Evolutionary conservation across 106 monocot species (phyloP).

Genomic region (Dioscorea dumetorum): DNA sequence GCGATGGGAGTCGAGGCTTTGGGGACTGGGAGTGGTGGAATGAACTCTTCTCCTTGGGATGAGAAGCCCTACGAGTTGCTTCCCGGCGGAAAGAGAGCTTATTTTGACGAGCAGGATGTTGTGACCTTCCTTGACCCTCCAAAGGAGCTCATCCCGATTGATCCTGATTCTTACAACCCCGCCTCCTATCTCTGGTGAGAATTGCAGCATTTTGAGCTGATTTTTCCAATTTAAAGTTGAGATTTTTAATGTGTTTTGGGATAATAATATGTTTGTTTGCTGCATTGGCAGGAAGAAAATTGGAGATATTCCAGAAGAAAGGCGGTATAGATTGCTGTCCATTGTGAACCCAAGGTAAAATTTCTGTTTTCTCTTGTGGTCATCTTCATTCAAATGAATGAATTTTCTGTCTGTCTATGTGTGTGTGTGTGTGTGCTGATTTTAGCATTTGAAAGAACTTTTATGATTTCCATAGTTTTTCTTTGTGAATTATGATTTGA

Average conservation of each 20-base stretch:
- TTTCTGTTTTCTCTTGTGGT: neutral
- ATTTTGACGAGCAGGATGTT: conserved; percentile 73
- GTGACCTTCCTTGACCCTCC: conserved; percentile 61
- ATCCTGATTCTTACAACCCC: conserved; percentile 61
- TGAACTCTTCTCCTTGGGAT: conserved; percentile 47
- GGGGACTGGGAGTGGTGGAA: neutral
- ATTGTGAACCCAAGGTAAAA: conserved; percentile 38
- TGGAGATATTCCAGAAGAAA: conserved; percentile 79
- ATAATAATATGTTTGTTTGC: neutral
- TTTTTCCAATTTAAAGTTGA: neutral
- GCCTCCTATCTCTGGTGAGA: conserved; percentile 68
- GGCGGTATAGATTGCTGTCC: conserved; percentile 51
- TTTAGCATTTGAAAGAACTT: too few relatives aligned
- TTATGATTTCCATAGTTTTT: too few relatives aligned
- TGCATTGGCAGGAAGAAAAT: conserved; percentile 66
- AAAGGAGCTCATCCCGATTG: conserved; percentile 71
- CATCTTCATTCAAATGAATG: too few relatives aligned
- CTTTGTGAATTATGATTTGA: too few relatives aligned
- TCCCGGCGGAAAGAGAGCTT: conserved; percentile 34
- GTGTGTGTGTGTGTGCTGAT: too few relatives aligned
- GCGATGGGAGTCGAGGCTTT: neutral
- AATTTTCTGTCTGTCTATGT: too few relatives aligned
- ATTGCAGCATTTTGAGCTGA: neutral
- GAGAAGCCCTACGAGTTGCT: conserved; percentile 66
- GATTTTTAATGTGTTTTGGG: neutral